These are phyloP conservation scores for Acanthochlamys bracteata DNA, from an alignment of 106 monocot genomes.

Conservation along the genomic window DNA sequence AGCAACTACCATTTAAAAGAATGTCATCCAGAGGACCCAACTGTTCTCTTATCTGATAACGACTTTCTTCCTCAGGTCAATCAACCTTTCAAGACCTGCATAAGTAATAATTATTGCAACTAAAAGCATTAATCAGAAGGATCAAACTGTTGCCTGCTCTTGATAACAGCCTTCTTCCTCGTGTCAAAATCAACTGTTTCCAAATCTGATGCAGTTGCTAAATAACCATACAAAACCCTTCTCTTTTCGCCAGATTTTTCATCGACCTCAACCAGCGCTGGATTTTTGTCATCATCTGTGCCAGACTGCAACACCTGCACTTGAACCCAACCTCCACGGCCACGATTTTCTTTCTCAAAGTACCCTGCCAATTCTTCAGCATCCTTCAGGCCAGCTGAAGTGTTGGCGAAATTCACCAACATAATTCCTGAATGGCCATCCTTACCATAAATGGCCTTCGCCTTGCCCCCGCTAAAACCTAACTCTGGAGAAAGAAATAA, in stretches of 20 bases:
- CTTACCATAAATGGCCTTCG: conserved; percentile 71
- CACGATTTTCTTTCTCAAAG: conserved; percentile 67
- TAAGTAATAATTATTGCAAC: no score
- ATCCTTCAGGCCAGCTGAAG: conserved; percentile 62
- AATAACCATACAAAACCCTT: conserved; percentile 76
- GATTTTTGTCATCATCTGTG: conserved; percentile 47
- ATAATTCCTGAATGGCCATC: conserved; percentile 77
- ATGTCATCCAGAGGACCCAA: no score
- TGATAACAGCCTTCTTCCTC: conserved; percentile 53
- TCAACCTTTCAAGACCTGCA: no score
- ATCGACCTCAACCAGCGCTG: conserved; percentile 47
- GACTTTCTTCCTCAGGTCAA: no score
- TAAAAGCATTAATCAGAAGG: conserved; percentile 24
- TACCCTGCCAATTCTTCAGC: conserved; percentile 58
- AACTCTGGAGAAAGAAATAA: conserved; percentile 46
- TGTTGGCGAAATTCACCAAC: conserved; percentile 59
- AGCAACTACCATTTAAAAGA: no score
- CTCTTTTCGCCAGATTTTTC: conserved; percentile 67
- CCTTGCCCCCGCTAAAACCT: conserved; percentile 73
- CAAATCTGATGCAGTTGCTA: conserved; percentile 69
- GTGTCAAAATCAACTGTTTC: conserved; percentile 63
- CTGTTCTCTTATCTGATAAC: no score
- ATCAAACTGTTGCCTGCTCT: conserved; percentile 61
- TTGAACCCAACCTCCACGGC: conserved; percentile 54
- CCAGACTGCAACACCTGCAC: conserved; percentile 26